A percentile compares a stretch with the other conserved stretches of the same genome.
phyloP scores from a whole-genome alignment of 345 rosid species.

The Eucalyptus cladocalyx region DNA sequence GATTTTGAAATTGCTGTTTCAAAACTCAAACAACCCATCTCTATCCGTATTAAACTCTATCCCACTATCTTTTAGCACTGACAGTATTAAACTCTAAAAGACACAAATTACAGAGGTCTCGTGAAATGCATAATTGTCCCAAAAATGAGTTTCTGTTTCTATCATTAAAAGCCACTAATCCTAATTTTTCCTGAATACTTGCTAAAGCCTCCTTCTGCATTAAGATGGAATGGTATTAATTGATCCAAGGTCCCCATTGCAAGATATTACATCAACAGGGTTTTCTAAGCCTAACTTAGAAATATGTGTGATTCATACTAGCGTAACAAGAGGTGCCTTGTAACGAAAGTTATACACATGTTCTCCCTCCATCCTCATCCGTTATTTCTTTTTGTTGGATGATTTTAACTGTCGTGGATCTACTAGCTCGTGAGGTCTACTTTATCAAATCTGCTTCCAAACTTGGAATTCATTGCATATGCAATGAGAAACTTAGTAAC shows the following conservation, averaged over 20 bases:
- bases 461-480: neutral
- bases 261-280: neutral
- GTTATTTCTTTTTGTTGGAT: neutral
- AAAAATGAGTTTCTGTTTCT: neutral
- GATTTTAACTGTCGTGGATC: neutral
- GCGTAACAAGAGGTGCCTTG: neutral
- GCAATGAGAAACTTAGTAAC: neutral
- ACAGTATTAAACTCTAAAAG: neutral
- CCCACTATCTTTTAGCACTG: neutral
- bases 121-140: neutral
- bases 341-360: neutral
- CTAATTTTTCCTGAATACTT: neutral
- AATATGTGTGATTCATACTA: neutral
- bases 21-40: neutral
- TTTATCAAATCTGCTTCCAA: neutral
- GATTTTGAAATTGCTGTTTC: neutral
- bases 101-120: neutral
- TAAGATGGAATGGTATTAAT: neutral
- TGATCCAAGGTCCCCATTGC: neutral
- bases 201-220: neutral
- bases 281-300: neutral
- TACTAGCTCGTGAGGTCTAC: neutral
- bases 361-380: neutral
- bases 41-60: neutral
- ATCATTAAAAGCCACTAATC: neutral